Base-by-base conservation (phyloP, 2,329 filamentous ascomycete species). In the Xylaria sp. region DNA sequence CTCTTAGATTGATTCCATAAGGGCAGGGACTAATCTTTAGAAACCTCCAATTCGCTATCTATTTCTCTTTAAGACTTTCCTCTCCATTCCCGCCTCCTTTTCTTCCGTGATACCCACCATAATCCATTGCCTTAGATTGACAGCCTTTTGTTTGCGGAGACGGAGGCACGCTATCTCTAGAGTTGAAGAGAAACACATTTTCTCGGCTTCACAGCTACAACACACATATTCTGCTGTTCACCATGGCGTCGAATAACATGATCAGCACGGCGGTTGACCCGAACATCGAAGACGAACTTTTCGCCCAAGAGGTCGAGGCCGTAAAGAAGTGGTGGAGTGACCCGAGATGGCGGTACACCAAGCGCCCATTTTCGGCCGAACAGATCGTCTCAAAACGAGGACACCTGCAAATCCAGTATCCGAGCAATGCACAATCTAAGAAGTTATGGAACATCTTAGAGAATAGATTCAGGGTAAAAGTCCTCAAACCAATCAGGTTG, bases 301-400 rank as follows among this genome's bases (percentile, higher is more conserved):
- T 92, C 83, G 86, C 89, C 77, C 87, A 91, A 74, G 96, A 99
- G 80, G 94, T 98, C 69, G 89, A 91, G 77, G 90, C 92, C 74
- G 91, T 98, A 75, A 93, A 98, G 88, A 84, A 92, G 81, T 99
- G 96, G 96, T 99, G 96, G 96, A 87, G 86, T 63, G 93, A 97
- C 77, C 89, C 94, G 66, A 89, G 96, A 86, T 99, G 96, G 96
- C 89, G 93, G 80, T 89, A 93, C 82, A 99, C 96, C 76, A 94
- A 92, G 84, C 89, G 96, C 68, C 91, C 96, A 28, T 99, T 96
- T 81, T 97, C 94, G 3, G 94, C 96, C 39, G 96, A 98, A 86
- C 93, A 97, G 84, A 98, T 99, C 78, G 96, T 97, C 72, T 91
- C 93, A 62, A 99, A 99, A 89, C 88, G 96, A 78, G 96, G 96